Evolutionary conservation across 495 filamentous ascomycete species (phyloP).

Genomic region (Penicillium waksmanii): DNA sequence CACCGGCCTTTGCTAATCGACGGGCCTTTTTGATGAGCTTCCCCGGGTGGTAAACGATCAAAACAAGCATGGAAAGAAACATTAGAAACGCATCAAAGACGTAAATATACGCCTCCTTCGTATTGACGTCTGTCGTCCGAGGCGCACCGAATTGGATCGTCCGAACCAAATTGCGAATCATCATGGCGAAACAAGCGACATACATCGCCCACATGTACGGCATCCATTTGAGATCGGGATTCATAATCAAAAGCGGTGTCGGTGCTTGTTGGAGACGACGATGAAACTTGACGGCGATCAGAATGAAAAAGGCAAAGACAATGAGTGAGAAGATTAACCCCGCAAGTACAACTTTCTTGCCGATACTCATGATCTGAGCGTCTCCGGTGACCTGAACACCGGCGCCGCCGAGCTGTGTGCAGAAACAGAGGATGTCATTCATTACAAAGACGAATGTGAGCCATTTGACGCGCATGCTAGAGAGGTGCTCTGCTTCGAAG

Average conservation of each 20-base stretch:
- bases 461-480: conserved; percentile 30
- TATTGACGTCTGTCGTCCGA: conserved; percentile 26
- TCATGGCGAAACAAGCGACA: conserved; percentile 38
- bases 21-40: conserved; percentile 33
- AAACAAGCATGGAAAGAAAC: conserved; percentile 29
- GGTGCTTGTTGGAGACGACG: conserved; percentile 14
- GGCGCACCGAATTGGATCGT: conserved; percentile 44
- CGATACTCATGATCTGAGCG: conserved; percentile 32
- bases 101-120: conserved; percentile 43
- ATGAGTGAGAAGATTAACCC: conserved; percentile 40
- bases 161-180: conserved; percentile 46
- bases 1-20: conserved; percentile 15
- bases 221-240: conserved; percentile 28
- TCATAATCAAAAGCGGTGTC: conserved; percentile 15
- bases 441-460: conserved; percentile 42
- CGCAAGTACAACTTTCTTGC: conserved; percentile 35
- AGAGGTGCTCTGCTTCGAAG: conserved; percentile 48
- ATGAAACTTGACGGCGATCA: conserved; percentile 33
- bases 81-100: conserved; percentile 44
- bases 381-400: conserved; percentile 49
- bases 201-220: conserved; percentile 46
- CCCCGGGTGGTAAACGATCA: conserved; percentile 40
- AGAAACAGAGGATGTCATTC: conserved; percentile 41
- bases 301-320: conserved; percentile 35
- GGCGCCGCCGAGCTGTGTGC: conserved; percentile 40